phyloP scores from a whole-genome alignment of 2,329 filamentous ascomycete species.

The Amesomyces nigricolor region DNA sequence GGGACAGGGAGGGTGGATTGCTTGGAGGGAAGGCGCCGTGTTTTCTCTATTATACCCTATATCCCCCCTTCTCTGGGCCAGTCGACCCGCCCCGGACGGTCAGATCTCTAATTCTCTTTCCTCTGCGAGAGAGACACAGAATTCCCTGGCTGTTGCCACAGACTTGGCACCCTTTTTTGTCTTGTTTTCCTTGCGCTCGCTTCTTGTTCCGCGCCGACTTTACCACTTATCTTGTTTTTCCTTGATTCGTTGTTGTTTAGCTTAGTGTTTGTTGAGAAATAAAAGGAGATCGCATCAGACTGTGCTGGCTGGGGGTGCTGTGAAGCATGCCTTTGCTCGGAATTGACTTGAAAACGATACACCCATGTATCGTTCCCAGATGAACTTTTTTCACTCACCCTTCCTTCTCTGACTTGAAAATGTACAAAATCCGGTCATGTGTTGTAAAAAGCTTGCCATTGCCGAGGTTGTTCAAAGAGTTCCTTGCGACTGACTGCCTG shows the following conservation, averaged over 20 bases:
- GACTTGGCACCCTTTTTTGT: constrained; percentile 1
- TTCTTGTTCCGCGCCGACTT: constrained; percentile 1
- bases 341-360: too few relatives aligned
- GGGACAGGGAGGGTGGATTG: too few relatives aligned
- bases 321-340: too few relatives aligned
- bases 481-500: too few relatives aligned
- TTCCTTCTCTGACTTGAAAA: too few relatives aligned
- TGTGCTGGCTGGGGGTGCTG: not conserved
- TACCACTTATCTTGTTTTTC: constrained; percentile 12
- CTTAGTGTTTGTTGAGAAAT: constrained; percentile 24
- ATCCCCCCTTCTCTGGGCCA: too few relatives aligned
- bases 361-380: too few relatives aligned
- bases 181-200: constrained; percentile 13
- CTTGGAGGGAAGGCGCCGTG: not conserved
- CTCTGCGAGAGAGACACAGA: not conserved
- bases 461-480: too few relatives aligned
- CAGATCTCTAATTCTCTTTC: not conserved
- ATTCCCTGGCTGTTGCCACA: constrained; percentile 11
- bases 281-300: constrained; percentile 14
- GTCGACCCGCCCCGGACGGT: too few relatives aligned
- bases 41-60: constrained; percentile 17
- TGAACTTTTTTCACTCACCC: too few relatives aligned
- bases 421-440: too few relatives aligned
- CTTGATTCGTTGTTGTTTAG: constrained; percentile 17
- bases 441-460: too few relatives aligned